Conservation (phyloP, 1,284 basidiomycete species). For the Mycosarcoma mackinlayi region DNA sequence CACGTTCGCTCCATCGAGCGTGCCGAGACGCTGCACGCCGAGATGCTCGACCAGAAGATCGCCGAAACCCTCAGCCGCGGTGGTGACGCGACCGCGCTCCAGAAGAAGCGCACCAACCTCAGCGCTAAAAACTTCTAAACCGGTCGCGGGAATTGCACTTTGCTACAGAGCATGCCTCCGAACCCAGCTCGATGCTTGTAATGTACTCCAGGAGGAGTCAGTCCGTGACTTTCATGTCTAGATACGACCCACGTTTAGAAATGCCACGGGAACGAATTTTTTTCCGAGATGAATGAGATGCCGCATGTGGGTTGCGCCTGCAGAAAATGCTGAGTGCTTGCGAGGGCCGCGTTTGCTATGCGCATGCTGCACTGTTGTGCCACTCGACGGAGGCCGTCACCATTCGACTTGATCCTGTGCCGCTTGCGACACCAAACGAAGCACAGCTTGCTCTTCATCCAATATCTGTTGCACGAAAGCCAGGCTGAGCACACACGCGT, state of each 20-base stretch:
- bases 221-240: too few species aligned
- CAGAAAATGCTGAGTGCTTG: not conserved
- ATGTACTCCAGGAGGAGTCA: too few species aligned
- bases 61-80: conserved; percentile 43
- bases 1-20: conserved; percentile 35
- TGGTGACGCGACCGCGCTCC: conserved; percentile 44
- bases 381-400: conserved; percentile 20
- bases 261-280: too few species aligned
- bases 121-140: conserved; percentile 47
- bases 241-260: too few species aligned
- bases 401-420: conserved; percentile 38
- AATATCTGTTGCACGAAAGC: conserved; percentile 40
- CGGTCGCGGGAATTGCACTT: too few species aligned
- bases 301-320: too few species aligned
- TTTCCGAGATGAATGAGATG: too few species aligned
- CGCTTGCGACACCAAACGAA: conserved; percentile 24
- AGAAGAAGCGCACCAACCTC: conserved; percentile 49
- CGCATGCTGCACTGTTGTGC: too few species aligned
- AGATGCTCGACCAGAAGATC: conserved; percentile 56
- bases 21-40: conserved; percentile 46
- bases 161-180: too few species aligned
- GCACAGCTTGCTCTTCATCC: conserved; percentile 41
- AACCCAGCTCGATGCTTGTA: too few species aligned
- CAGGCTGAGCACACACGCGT: conserved; percentile 15
- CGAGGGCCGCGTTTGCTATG: too few species aligned